phyloP scores from a whole-genome alignment of 2,329 filamentous ascomycete genomes.

The Trichoderma oligosporum region DNA sequence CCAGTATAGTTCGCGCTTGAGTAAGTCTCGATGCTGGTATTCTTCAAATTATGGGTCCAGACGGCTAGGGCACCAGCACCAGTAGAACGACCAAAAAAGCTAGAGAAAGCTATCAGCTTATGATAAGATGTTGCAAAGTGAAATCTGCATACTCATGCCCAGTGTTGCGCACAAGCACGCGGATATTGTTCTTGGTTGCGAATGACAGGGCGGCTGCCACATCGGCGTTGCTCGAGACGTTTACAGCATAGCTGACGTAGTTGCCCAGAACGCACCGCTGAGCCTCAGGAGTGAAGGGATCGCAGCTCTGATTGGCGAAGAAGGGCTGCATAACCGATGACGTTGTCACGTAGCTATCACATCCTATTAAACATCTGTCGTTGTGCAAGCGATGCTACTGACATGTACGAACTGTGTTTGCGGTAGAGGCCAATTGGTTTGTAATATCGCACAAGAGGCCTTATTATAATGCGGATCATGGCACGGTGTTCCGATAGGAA shows the following conservation, averaged over 20 bases:
- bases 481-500: constrained; percentile 49
- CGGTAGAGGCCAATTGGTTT: constrained; percentile 42
- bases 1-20: constrained; percentile 45
- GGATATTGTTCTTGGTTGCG: constrained; percentile 39
- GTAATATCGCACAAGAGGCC: constrained; percentile 40
- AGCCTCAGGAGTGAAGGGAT: constrained; percentile 35
- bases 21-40: constrained; percentile 39
- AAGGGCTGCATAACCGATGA: constrained; percentile 30
- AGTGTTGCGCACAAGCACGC: constrained; percentile 50
- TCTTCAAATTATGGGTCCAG: constrained; percentile 42
- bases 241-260: constrained; percentile 37
- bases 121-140: neutral
- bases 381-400: neutral
- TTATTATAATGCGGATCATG: constrained; percentile 47
- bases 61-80: constrained; percentile 45
- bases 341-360: constrained; percentile 10
- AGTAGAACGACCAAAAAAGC: constrained; percentile 50
- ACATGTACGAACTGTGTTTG: constrained; percentile 37
- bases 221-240: constrained; percentile 30
- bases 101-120: neutral
- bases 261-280: constrained; percentile 40
- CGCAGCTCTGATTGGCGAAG: constrained; percentile 31
- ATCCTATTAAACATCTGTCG: neutral
- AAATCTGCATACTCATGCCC: constrained; percentile 46
- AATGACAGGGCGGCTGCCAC: constrained; percentile 33